Conservation (phyloP, 805 yeast genomes). For the Priceomyces fermenticarens region DNA sequence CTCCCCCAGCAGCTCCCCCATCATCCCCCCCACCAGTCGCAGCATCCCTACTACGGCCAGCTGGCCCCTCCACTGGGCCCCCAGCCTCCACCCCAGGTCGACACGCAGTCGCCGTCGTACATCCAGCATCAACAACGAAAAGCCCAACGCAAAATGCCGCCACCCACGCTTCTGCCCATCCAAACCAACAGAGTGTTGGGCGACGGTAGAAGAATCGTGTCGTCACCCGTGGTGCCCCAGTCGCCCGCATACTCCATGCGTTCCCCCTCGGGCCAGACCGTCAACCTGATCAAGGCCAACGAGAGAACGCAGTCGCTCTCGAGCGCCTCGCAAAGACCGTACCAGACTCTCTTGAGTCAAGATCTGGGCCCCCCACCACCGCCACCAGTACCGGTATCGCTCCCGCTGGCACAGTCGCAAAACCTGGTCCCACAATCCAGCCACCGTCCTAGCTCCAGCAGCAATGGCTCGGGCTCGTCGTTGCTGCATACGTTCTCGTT, state of each 20-base stretch:
- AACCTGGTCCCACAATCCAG: conserved; percentile 6
- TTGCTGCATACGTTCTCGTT: conserved; percentile 34
- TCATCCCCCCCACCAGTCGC: conserved; percentile 10
- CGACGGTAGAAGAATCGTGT: conserved; percentile 25
- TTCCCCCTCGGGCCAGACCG: conserved; percentile 9
- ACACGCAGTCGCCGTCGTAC: conserved; percentile 1
- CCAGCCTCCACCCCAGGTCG: conserved; percentile 18
- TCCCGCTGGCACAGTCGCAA: conserved; percentile 8
- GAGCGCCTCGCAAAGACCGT: conserved; percentile 14
- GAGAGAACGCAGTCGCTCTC: conserved; percentile 29
- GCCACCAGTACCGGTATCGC: conserved; percentile 3
- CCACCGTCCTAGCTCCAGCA: conserved; percentile 14
- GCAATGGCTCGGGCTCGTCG: conserved; percentile 15
- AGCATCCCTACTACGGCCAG: conserved; percentile 1
- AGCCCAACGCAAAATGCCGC: conserved; percentile 14
- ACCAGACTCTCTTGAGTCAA: background rate
- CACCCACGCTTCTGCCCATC: conserved; percentile 14
- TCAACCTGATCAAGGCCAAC: conserved; percentile 7
- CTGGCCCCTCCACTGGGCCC: background rate
- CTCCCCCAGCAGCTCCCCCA: conserved; percentile 18
- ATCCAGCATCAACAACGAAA: conserved; percentile 10
- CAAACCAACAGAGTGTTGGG: conserved; percentile 13
- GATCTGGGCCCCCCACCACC: no score
- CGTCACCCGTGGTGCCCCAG: conserved; percentile 23
- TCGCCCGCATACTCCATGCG: conserved; percentile 3